Evolutionary conservation across 805 yeast genomes (phyloP), one percentile per base, ranked within the genome.

Genomic region (Barnettozyma populi): DNA sequence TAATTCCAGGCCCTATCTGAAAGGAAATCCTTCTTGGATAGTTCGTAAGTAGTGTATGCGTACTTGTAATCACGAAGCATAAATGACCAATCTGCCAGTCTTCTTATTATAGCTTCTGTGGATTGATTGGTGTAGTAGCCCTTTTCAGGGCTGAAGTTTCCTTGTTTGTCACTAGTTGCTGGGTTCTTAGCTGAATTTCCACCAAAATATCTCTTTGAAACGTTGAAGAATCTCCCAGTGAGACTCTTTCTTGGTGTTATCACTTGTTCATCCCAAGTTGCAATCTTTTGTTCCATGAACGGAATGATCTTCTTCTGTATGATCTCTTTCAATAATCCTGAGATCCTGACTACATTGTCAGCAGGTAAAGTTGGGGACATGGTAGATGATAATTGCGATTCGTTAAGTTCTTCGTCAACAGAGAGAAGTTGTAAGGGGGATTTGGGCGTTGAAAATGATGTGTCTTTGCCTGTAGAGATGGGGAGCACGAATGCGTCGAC

Each of bases 41-140:
- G 63, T 50, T 92, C 98, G 62, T 92, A 92, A 1, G 89, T 85
- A 1, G 86, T 72, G 59, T 85, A 84, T 3, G 97, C 94, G 49
- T 79, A 81, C 62, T 83, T 82, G 71, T 85, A 92, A 68, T 94
- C 97, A 34, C 90, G 78, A n/a, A 90, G 67, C 81, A 94, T 87
- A 58, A 92, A 80, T 7, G 90, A 81, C 88, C 95, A 88, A 63
- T 94, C 99, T 0, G 95, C 98, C 24, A 92, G 69, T 60, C 86
- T 84, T 44, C 98, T 72, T 24, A 90, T 73, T 38, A 79, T 73
- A 60, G 87, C 85, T 56, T 89, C 97, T 1, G 82, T 75, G 0
- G 89, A 71, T 2, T 76, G 70, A 10, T 79, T 77, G 38, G 76
- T 66, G 60, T 89, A 90, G 55, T 71, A 79, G 20, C 82, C 84